Evolutionary conservation across 2,329 filamentous ascomycete species (phyloP), one percentile per base, ranked within the genome.

Genomic region (Diaporthe sp.): DNA sequence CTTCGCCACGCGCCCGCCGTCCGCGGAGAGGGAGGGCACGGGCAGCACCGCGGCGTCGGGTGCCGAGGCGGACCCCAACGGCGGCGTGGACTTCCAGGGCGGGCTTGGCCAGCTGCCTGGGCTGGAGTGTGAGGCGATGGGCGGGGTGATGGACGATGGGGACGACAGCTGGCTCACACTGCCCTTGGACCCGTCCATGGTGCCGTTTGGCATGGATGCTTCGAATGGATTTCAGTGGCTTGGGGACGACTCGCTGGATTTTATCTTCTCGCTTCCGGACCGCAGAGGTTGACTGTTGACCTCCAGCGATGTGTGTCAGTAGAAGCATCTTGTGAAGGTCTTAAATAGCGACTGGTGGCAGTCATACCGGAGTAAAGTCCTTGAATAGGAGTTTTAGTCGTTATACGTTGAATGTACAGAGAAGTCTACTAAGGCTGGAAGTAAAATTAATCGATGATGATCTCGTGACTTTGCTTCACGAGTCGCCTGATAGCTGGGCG

Each of bases 191-290:
- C 61, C 42, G 42, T 49, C 61, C 1, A 65, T 49, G 25, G 61
- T 49, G 28, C 42, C 42, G 25, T 65, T 65, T 22, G 61, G 61
- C 2, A 13, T 49, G 25, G 42, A 34, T 65, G 17, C 42, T 46
- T 65, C 61, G 1, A 46, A 49, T 19, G 61, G 61, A 25, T 65
- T 65, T 15, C 60, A 34, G 61, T 65, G 61, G 61, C 61, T 65
- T n/a, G 61, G 61, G 4, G 42, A 49, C 4, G 61, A 65, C 25
- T 46, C 61, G 25, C 22, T 65, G 19, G 42, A 49, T 12, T 46
- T 65, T 10, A 65, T 65, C 0, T 65, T 65, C 61, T 65, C 61
- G 0, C 61, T 65, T 34, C 42, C 42, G 3, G 42, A 49, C 15
- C 61, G 39, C 15, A 65, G 34, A 46, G 28, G 39, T n/a, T 65